Evolutionary conservation across 345 rosid species (phyloP), one percentile per base, ranked within the genome.

Genomic region (Aegle marmelos): DNA sequence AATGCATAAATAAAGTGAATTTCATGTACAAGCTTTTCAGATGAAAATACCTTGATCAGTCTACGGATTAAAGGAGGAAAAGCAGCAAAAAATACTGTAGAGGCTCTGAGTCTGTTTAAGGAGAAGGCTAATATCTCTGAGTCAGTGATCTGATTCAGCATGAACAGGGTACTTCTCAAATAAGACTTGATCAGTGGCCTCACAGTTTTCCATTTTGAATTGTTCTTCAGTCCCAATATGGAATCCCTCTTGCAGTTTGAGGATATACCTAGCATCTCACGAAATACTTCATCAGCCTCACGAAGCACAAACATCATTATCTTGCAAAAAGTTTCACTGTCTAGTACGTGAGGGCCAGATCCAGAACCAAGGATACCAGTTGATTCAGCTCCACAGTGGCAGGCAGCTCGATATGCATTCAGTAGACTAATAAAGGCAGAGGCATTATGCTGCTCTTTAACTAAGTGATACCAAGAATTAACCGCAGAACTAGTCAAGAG

Each of bases 381-480:
- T 79, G 92, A 77, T 83, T 91, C 91, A 17, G 87, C 80, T 22
- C 95, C 90, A 79, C 82, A 91, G 72, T 84, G 93, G 83, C 97
- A 92, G 37, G 93, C 97, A 75, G 97, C 91, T 79, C 91, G 88
- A 80, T 91, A 96, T 74, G 89, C 92, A 79, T 94, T 96, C 64
- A 94, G 58, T 62, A 94, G 73, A 78, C 89, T 85, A 70, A 68
- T 76, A 70, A 96, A 74, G 69, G 97, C 94, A 72, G 90, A 82
- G 37, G 87, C 81, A 80, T 83, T 89, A 39, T 85, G 89, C 76
- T 88, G 79, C 85, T 91, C 89, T 33, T 73, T 81, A 70, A 91
- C 88, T 78, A 84, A 81, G 77, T 83, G 84, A 82, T 84, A 86
- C 82, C 84, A 82, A 53, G 78, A 78, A 75, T 83, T 85, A 76